Conservation (phyloP, 2,329 filamentous ascomycete genomes). For the Colletotrichum camelliae region DNA sequence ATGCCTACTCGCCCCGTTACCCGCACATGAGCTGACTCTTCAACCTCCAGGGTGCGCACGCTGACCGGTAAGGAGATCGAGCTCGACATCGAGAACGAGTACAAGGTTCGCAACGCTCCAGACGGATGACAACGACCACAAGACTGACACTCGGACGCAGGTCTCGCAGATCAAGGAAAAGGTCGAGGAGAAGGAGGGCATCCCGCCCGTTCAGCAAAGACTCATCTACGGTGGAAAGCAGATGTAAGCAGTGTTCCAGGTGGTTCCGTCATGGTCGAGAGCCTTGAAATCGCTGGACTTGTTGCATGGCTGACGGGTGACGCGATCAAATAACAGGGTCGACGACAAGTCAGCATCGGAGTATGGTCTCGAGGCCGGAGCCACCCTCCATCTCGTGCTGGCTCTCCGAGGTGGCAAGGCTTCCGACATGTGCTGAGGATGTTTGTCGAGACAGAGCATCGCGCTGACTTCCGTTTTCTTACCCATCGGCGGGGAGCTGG, state of each 20-base stretch:
- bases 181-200: conserved; percentile 98
- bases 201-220: conserved; percentile 94
- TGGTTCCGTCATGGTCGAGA: not conserved
- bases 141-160: conserved; percentile 47
- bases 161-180: conserved; percentile 97
- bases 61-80: conserved; percentile 99
- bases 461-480: not conserved
- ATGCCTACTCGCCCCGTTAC: not conserved
- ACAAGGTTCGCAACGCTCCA: conserved; percentile 69
- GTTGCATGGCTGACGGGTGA: not conserved
- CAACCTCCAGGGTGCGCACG: conserved; percentile 79
- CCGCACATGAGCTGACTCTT: conserved; percentile 1
- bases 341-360: conserved; percentile 94
- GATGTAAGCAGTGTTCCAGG: conserved; percentile 64
- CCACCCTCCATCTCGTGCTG: conserved; percentile 93
- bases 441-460: not conserved
- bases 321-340: conserved; percentile 61
- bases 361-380: conserved; percentile 89
- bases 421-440: not conserved
- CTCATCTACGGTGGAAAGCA: conserved; percentile 98
- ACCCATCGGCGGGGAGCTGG: not conserved
- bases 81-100: conserved; percentile 92
- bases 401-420: conserved; percentile 80
- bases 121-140: not conserved
- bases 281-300: not conserved